Evolutionary conservation across 306 rosid genomes (phyloP), one percentile per base, ranked within the genome.

Genomic region (Dalbergia cochinchinensis): DNA sequence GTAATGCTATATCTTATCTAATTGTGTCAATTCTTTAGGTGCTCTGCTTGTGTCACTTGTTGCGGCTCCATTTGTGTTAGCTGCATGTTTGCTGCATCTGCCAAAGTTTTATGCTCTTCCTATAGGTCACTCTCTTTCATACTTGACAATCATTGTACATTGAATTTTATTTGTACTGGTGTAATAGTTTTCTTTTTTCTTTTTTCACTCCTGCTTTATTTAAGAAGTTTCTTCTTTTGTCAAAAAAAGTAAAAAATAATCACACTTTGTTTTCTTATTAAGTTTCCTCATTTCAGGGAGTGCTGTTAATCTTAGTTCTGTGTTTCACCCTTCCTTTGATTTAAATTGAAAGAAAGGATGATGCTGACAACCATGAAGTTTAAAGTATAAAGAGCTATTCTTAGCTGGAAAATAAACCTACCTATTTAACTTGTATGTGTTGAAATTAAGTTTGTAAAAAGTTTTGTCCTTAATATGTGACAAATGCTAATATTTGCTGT

Each of bases 91-190:
- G 86, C 85, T 94, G 76, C 90, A 86, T 65, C 58, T 92, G 80
- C 91, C 99, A 13, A 94, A 94, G 93, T 83, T 89, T 57, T 90
- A 84, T 78, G 79, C 91, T 64, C 95, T 94, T 83, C 60, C 88
- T 72, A 88, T 83, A 76, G 97, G 97, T 92, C 59, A 60, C 89
- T 73, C 18, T 31, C 65, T 77, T 77, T 31, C 39, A 3, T 78
- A 15, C 70, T 65, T 73, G 78, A 55, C 35, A 31, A 8, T 58
- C 58, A 33, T 50, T 60, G 74, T 50, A 65, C 66, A 44, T 69
- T 11, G 26, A 15, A 14, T 55, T 60, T n/a, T 53, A 73, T 50
- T 50, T 15, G 3, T 50, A 4, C 6, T 14, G 14, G 57, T 50
- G 57, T 50, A 50, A 5, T 50, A 54, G 9, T 16, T 22, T 20